Conservation (phyloP, 495 filamentous ascomycete genomes). For the Hyphodiscus hymeniophilus region DNA sequence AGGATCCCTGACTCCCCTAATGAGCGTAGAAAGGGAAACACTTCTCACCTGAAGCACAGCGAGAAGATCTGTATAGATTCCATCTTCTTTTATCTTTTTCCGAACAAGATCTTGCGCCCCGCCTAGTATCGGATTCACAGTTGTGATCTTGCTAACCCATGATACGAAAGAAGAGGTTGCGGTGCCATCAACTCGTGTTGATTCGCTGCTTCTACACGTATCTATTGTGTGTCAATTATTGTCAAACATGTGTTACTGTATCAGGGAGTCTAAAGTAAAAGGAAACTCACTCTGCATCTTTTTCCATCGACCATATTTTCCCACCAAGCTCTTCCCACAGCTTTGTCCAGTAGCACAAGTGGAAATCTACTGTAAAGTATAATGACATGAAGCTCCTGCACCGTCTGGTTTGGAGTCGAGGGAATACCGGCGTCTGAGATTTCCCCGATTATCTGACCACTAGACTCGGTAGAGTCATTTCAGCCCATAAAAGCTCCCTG, state of each 20-base stretch:
- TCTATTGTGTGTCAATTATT: constrained; percentile 12
- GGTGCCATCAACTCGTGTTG: constrained; percentile 27
- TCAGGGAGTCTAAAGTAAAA: not conserved
- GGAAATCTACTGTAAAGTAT: constrained; percentile 30
- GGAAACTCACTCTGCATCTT: constrained; percentile 29
- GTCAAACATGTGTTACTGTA: not conserved
- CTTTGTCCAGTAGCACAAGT: constrained; percentile 23
- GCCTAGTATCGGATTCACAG: constrained; percentile 26
- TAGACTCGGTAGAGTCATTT: constrained; percentile 27
- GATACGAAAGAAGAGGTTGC: constrained; percentile 25
- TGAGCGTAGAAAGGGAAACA: not conserved
- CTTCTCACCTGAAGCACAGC: not conserved
- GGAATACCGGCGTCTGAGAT: constrained; percentile 30
- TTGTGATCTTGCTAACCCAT: constrained; percentile 33
- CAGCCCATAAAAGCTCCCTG: constrained; percentile 29
- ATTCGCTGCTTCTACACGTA: constrained; percentile 30
- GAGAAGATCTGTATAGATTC: constrained; percentile 22
- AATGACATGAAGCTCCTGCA: constrained; percentile 27
- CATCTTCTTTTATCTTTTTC: constrained; percentile 28
- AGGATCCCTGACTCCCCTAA: too few species aligned
- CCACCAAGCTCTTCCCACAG: constrained; percentile 31
- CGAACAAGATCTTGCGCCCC: constrained; percentile 24
- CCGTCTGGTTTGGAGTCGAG: constrained; percentile 26
- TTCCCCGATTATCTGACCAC: constrained; percentile 25
- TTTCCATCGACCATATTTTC: constrained; percentile 30